phyloP scores from a whole-genome alignment of 2,329 filamentous ascomycete genomes.

The Fonsecaea nubica region DNA sequence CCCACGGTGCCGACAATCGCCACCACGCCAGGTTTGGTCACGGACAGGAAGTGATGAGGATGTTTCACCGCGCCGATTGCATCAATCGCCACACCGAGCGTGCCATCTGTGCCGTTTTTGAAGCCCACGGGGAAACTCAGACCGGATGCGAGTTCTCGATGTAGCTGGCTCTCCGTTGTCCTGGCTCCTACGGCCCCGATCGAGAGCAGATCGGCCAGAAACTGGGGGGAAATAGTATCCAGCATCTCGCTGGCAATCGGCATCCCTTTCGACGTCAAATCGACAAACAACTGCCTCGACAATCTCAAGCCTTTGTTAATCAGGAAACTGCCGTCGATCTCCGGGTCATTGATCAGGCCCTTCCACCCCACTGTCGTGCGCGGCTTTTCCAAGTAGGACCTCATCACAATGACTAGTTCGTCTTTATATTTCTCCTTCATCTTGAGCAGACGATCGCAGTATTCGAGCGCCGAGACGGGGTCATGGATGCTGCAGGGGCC shows the following conservation, averaged over 20 bases:
- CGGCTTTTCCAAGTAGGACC: slow-evolving; percentile 98
- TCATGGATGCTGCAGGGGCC: slow-evolving; percentile 98
- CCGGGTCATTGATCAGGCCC: slow-evolving; percentile 97
- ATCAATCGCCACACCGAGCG: slow-evolving; percentile 88
- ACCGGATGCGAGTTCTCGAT: slow-evolving; percentile 92
- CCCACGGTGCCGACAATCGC: slow-evolving; percentile 92
- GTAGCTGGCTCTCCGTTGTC: slow-evolving; percentile 95
- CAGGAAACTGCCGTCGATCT: slow-evolving; percentile 95
- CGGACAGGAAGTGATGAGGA: slow-evolving; percentile 93
- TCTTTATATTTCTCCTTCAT: slow-evolving; percentile 79
- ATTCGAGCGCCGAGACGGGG: slow-evolving; percentile 84
- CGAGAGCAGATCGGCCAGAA: slow-evolving; percentile 92
- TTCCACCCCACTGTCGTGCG: slow-evolving; percentile 99
- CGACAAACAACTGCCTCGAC: slow-evolving; percentile 90
- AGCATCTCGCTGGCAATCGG: slow-evolving; percentile 98
- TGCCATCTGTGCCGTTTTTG: slow-evolving; percentile 98
- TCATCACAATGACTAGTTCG: slow-evolving; percentile 94
- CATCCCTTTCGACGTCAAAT: slow-evolving; percentile 85
- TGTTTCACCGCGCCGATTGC: slow-evolving; percentile 77
- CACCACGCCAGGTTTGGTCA: slow-evolving; percentile 92
- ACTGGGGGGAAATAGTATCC: slow-evolving; percentile 98
- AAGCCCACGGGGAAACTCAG: slow-evolving; percentile 97
- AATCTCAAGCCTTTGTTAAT: slow-evolving; percentile 98
- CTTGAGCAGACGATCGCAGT: slow-evolving; percentile 77
- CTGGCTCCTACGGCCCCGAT: slow-evolving; percentile 94